A percentile compares a stretch with the other conserved stretches of the same genome.
phyloP scores from a whole-genome alignment of 192 early-diverging fungal species.

The Coemansia sp. region DNA sequence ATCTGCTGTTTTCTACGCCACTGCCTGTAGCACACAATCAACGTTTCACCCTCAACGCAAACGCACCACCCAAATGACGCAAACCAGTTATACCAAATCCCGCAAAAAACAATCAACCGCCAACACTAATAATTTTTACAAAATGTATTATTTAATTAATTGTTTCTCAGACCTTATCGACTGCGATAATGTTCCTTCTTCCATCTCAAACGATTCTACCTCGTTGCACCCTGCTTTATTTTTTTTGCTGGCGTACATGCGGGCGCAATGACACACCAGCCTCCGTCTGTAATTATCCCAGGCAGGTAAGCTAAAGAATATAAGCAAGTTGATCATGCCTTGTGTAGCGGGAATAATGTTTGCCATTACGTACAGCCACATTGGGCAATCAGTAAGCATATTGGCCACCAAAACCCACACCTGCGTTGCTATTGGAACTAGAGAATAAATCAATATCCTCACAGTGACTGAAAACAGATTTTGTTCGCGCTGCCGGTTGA shows the following conservation, averaged over 20 bases:
- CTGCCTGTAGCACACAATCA: too few species aligned
- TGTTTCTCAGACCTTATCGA: constrained; percentile 6
- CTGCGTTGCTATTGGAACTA: constrained; percentile 39
- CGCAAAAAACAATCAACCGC: too few species aligned
- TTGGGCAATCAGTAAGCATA: constrained; percentile 25
- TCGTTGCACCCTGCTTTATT: not conserved
- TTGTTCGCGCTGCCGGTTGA: constrained; percentile 4
- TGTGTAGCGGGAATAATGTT: constrained; percentile 43
- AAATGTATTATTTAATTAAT: too few species aligned
- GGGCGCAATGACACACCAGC: not conserved
- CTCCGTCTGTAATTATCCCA: constrained; percentile 16
- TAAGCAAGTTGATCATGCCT: constrained; percentile 40
- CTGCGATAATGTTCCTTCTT: not conserved
- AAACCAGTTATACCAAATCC: too few species aligned
- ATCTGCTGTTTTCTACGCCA: too few species aligned
- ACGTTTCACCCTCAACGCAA: too few species aligned
- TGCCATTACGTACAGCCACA: constrained; percentile 50
- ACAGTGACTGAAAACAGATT: constrained; percentile 17
- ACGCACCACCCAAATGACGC: too few species aligned
- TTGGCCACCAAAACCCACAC: constrained; percentile 40
- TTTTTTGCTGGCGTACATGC: not conserved
- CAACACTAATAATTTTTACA: too few species aligned
- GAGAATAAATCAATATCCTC: constrained; percentile 21
- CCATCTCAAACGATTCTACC: not conserved
- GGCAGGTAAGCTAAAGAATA: constrained; percentile 23